These are phyloP conservation scores for Aspergillus felis DNA, from an alignment of 2,329 filamentous ascomycete species.

Conservation along the genomic window DNA sequence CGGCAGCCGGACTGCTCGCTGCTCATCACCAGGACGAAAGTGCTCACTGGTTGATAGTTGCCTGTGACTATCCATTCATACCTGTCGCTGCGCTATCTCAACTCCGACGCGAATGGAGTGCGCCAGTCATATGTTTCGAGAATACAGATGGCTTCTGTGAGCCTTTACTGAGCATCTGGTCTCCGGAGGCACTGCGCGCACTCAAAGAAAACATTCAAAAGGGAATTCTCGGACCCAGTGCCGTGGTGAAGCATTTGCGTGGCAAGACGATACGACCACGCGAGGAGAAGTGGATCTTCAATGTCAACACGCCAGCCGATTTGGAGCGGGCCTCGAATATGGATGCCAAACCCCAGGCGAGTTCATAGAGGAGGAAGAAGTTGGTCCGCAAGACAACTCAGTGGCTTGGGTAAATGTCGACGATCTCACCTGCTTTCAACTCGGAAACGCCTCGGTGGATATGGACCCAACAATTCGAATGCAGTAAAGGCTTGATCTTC, in stretches of 20 bases:
- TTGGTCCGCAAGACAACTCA: background rate
- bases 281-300: slow-evolving; percentile 17
- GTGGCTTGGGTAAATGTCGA: slow-evolving; percentile 8
- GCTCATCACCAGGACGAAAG: slow-evolving; percentile 23
- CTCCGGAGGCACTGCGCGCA: slow-evolving; percentile 23
- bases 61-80: slow-evolving; percentile 34
- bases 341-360: background rate
- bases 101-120: slow-evolving; percentile 19
- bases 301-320: slow-evolving; percentile 31
- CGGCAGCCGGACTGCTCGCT: slow-evolving; percentile 28
- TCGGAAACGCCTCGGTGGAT: slow-evolving; percentile 11
- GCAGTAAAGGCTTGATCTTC: slow-evolving; percentile 20
- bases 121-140: slow-evolving; percentile 33
- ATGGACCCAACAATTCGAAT: slow-evolving; percentile 24
- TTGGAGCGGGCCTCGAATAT: slow-evolving; percentile 38
- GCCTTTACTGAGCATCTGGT: slow-evolving; percentile 37
- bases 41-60: slow-evolving; percentile 30
- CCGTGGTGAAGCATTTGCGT: slow-evolving; percentile 13
- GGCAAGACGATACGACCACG: slow-evolving; percentile 11
- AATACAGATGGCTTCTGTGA: slow-evolving; percentile 28
- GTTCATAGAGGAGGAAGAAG: slow-evolving; percentile 24
- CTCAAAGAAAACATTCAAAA: slow-evolving; percentile 17
- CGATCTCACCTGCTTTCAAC: slow-evolving; percentile 10
- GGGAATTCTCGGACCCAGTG: slow-evolving; percentile 13
- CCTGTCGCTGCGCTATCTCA: slow-evolving; percentile 21